Evolutionary conservation across 352 stramenopile genomes (phyloP), one percentile per base, ranked within the genome.

Genomic region (Phytopythium vexans): DNA sequence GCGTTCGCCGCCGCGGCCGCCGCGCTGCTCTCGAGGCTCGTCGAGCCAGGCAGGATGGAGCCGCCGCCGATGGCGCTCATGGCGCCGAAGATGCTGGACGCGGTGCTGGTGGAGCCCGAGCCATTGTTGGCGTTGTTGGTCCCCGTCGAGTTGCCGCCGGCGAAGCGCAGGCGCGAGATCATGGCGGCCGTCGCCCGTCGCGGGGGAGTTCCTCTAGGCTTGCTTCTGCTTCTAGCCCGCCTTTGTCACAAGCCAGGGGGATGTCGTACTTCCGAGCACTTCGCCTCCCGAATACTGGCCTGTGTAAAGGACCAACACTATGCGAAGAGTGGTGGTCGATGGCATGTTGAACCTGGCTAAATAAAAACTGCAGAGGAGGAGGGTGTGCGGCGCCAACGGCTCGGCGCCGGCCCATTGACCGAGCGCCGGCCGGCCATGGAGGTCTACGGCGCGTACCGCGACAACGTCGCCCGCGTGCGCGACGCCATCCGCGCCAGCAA

Each of bases 91-190:
- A 92, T 89, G 60, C 75, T 86, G 54, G 62, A 72, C 60, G 64
- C 71, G 16, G 78, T 74, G 60, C 50, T 77, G 34, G 70, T 39
- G 11, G 42, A 48, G 45, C 44, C 57, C 53, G 33, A 49, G 33
- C 55, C 47, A 41, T 48, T 58, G 38, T 42, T 57, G 67, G 66
- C 72, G 61, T 37, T 65, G 38, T 36, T 72, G 50, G 58, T 82
- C 54, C 54, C 60, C 41, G 60, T 69, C 39, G 68, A 59, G 15
- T 44, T 70, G n/a, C 64, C 73, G 46, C 16, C 58, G 31, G 54
- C 58, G 62, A 88, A 66, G 52, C 80, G 78, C 64, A 89, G 75
- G 52, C 77, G 74, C 31, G 70, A 79, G 67, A 92, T 89, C 78
- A 92, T 89, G 51, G 31, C 49, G 31, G 35, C 44, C 41, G 41